Percentiles rank a stretch among this genome's conserved stretches.
Evolutionary conservation across 495 filamentous ascomycete genomes (phyloP).

Genomic region (Cryomyces minteri): DNA sequence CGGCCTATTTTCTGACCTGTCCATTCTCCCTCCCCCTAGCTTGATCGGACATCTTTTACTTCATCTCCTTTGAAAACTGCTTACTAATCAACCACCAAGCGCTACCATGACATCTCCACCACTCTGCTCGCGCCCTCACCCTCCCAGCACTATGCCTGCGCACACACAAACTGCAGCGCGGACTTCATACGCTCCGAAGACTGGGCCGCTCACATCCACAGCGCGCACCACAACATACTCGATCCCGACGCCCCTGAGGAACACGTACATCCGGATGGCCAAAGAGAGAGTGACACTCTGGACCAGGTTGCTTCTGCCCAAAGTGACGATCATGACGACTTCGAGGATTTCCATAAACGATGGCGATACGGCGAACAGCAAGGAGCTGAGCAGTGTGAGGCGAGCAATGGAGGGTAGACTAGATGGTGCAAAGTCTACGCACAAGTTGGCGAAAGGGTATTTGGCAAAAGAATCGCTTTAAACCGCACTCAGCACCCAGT

Average conservation of each 20-base stretch:
- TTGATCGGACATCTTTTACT: too few species aligned
- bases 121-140: too few species aligned
- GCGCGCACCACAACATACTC: neutral
- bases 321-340: neutral
- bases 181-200: neutral
- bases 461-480: too few species aligned
- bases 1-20: too few species aligned
- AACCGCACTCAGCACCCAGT: too few species aligned
- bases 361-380: neutral
- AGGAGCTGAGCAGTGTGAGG: neutral
- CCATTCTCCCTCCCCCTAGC: too few species aligned
- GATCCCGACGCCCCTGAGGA: neutral
- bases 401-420: neutral
- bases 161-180: neutral
- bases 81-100: too few species aligned
- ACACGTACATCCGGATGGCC: neutral
- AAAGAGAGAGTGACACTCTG: neutral
- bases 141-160: neutral
- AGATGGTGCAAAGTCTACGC: neutral
- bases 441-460: too few species aligned
- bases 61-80: too few species aligned
- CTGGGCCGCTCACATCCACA: neutral
- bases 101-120: too few species aligned
- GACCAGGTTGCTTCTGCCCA: neutral
- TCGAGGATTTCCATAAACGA: neutral